Conservation (phyloP, 1,284 basidiomycete genomes). For the Amylostereum areolatum region DNA sequence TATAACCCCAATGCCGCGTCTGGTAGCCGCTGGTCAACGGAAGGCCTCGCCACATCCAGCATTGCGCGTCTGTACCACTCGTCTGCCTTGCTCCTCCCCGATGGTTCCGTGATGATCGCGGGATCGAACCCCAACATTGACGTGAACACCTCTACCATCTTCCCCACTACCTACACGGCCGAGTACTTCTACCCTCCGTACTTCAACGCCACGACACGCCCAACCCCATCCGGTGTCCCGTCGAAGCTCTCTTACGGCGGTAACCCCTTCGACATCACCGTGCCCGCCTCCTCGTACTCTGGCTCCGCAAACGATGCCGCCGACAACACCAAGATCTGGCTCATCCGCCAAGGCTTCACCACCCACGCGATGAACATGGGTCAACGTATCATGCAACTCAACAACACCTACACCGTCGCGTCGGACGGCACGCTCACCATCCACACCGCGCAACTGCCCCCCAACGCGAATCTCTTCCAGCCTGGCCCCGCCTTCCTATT, state of each 20-base stretch:
- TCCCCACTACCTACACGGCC: conserved; percentile 80
- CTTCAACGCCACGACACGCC: conserved; percentile 71
- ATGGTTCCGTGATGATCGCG: conserved; percentile 81
- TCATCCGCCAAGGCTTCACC: conserved; percentile 86
- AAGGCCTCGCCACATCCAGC: conserved; percentile 49
- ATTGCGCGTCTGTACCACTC: conserved; percentile 86
- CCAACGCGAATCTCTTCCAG: conserved; percentile 77
- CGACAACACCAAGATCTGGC: conserved; percentile 70
- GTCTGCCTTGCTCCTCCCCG: conserved; percentile 79
- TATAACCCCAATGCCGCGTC: conserved; percentile 64
- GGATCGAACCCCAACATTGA: conserved; percentile 94
- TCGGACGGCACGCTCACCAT: conserved; percentile 66
- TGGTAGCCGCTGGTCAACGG: conserved; percentile 70
- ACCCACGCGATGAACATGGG: conserved; percentile 96
- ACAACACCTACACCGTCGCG: conserved; percentile 79
- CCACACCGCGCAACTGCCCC: conserved; percentile 74
- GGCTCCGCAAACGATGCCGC: conserved; percentile 64
- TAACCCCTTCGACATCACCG: conserved; percentile 60
- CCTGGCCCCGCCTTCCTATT: conserved; percentile 86
- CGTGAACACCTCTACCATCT: conserved; percentile 61
- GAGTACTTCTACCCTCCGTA: conserved; percentile 87
- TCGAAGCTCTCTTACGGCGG: conserved; percentile 80
- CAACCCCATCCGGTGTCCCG: conserved; percentile 69
- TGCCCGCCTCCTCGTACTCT: conserved; percentile 56
- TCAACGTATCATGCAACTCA: conserved; percentile 68